Conservation (phyloP, 106 monocot species). For the Dioscorea dumetorum region DNA sequence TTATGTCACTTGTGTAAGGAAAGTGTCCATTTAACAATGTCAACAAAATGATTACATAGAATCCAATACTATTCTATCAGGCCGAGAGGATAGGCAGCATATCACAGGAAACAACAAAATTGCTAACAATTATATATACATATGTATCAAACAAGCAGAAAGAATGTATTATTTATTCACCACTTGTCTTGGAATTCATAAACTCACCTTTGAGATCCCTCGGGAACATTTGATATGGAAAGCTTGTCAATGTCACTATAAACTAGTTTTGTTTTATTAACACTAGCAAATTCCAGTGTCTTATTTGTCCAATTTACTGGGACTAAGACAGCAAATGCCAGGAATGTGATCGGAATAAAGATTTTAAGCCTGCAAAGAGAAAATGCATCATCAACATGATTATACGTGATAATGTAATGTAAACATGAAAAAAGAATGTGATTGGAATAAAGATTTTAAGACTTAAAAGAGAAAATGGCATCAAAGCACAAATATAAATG, state of each 20-base stretch:
- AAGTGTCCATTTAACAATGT: too few species aligned
- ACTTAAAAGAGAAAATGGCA: conserved; percentile 26
- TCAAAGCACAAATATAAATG: too few species aligned
- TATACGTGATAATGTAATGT: too few species aligned
- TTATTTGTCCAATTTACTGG: conserved; percentile 95
- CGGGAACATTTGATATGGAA: conserved; percentile 85
- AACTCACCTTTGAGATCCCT: conserved; percentile 69
- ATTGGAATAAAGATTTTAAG: conserved; percentile 90
- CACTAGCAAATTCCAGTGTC: conserved; percentile 12
- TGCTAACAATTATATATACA: neutral
- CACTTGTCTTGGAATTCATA: too few species aligned
- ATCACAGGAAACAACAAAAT: too few species aligned
- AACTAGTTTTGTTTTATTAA: conserved; percentile 14
- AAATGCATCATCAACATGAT: neutral
- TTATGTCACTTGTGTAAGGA: too few species aligned
- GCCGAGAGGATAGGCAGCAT: too few species aligned
- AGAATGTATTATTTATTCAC: neutral
- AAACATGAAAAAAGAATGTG: conserved; percentile 21
- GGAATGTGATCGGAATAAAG: conserved; percentile 73
- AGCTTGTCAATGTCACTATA: conserved; percentile 83
- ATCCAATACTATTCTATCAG: too few species aligned
- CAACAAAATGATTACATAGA: too few species aligned
- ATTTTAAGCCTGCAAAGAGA: conserved; percentile 67
- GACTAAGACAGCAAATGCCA: conserved; percentile 70
- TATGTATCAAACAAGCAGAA: neutral